These are phyloP conservation scores for Sphaerosporella brunnea DNA, from an alignment of 495 filamentous ascomycete genomes.

Conservation along the genomic window DNA sequence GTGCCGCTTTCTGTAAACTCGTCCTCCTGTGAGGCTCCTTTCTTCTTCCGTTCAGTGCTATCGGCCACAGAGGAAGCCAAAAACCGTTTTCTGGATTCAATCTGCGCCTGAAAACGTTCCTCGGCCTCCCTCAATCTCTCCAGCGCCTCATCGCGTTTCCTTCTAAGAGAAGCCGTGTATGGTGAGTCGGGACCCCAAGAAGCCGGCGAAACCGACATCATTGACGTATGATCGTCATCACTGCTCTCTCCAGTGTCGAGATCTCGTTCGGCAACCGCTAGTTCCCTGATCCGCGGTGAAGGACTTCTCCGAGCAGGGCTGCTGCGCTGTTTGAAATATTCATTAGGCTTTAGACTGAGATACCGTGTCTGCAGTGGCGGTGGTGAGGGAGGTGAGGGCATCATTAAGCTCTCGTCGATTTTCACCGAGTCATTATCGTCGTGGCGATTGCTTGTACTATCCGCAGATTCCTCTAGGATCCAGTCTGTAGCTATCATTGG, in stretches of 20 bases:
- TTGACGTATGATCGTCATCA: conserved; percentile 18
- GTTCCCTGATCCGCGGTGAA: background rate
- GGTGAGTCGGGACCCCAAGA: conserved; percentile 20
- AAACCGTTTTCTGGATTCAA: background rate
- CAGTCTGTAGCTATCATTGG: background rate
- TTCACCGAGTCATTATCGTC: background rate
- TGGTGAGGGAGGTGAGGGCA: conserved; percentile 1
- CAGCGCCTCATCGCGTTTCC: conserved; percentile 12
- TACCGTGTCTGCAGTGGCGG: background rate
- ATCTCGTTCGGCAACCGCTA: background rate
- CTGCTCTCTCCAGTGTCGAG: conserved; percentile 1
- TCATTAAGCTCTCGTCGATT: no score
- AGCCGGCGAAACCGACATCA: conserved; percentile 16
- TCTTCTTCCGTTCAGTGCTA: background rate
- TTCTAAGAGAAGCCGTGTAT: conserved; percentile 14
- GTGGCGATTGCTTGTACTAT: background rate
- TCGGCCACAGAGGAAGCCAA: background rate
- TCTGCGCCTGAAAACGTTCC: conserved; percentile 6
- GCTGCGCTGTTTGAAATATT: background rate
- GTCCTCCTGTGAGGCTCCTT: no score
- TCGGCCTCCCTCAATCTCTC: conserved; percentile 13
- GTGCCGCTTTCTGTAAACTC: no score
- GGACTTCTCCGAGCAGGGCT: background rate
- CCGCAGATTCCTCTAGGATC: background rate
- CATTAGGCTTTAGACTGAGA: background rate